A percentile compares a stretch with the other conserved stretches of the same genome.
phyloP scores from a whole-genome alignment of 1,284 basidiomycete species.

The Boletus austroedulis region DNA sequence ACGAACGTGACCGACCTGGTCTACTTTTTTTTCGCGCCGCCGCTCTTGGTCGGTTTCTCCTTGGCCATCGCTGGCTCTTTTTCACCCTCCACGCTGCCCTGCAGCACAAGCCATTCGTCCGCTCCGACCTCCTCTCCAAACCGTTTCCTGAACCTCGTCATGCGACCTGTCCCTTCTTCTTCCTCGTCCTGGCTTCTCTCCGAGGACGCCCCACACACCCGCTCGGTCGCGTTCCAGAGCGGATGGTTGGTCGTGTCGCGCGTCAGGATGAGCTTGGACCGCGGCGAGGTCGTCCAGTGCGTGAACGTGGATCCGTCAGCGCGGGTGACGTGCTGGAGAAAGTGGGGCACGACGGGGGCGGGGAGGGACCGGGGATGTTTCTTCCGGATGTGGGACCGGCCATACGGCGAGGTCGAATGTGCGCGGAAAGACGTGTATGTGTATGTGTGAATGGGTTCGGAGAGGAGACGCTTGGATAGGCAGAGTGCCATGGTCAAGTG shows the following conservation, averaged over 20 bases:
- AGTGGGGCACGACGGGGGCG: conserved; percentile 78
- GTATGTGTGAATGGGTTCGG: neutral
- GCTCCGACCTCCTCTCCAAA: conserved; percentile 62
- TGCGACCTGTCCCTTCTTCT: conserved; percentile 60
- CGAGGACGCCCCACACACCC: conserved; percentile 54
- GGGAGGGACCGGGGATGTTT: conserved; percentile 64
- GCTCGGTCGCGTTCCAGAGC: conserved; percentile 35
- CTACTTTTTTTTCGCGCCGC: conserved; percentile 21
- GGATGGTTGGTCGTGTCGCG: conserved; percentile 7
- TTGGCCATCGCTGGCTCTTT: conserved; percentile 31
- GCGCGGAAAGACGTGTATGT: neutral
- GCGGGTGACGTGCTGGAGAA: conserved; percentile 77
- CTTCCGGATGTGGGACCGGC: conserved; percentile 70
- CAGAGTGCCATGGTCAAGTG: neutral
- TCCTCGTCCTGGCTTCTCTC: conserved; percentile 66
- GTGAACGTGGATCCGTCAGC: conserved; percentile 86
- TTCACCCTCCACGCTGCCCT: conserved; percentile 27
- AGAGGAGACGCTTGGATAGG: conserved; percentile 14
- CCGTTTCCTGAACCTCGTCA: conserved; percentile 75
- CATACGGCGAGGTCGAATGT: conserved; percentile 5
- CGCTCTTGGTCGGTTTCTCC: conserved; percentile 18
- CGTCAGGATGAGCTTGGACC: conserved; percentile 42
- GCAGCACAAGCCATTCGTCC: conserved; percentile 35
- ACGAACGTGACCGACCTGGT: conserved; percentile 2
- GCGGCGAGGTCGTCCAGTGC: conserved; percentile 83